Base-by-base conservation (phyloP, 164 flowering plant genomes). In the Tinospora cordifolia region DNA sequence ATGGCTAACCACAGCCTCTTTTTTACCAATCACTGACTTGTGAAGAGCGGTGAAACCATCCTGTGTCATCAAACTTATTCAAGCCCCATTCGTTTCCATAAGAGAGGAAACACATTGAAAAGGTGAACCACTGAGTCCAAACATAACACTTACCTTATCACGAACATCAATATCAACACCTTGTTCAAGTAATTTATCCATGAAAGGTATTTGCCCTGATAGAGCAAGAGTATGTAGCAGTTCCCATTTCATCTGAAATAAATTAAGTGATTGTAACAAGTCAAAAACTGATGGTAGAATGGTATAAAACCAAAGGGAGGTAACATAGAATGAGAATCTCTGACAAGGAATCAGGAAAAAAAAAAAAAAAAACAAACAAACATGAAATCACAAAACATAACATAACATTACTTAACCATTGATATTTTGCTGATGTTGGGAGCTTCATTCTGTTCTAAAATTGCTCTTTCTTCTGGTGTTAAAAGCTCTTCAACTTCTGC, bases 11-110 rank as follows among this genome's bases (percentile, higher is more conserved):
- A 89, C 92, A 68, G 97, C 85, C 74, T 90, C 99, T 72, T 86
- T 90, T 79, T 86, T 94, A 49, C 90, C 95, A 67, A 90, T 86
- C 69, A 90, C 76, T 40, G 97, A 90, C 75, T 72, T 77, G 75
- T 94, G 99, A 72, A 94, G 96, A 59, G 97, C 90, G 63, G 97
- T 92, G 68, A 69, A 78, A 63, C 97, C 97, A 81, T 87, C 90
- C 98, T 94, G 88, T 62, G 62, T 69, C 69, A 79, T 30, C 34
- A 75, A 75, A 58, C 69, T 34, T 62, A 73, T 26, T 74, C 70
- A 76, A 70, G 49, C 65, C 67, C 59, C 17, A 26, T 40, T 44
- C 34, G 65, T 63, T 65, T 41, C 27, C 47, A 27, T 22, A 34
- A 74, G 40, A 71, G n/a, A 62, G n/a, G 58, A 41, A 41, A 59